Conservation (phyloP, 2,329 filamentous ascomycete species). For the Elsinoe australis region DNA sequence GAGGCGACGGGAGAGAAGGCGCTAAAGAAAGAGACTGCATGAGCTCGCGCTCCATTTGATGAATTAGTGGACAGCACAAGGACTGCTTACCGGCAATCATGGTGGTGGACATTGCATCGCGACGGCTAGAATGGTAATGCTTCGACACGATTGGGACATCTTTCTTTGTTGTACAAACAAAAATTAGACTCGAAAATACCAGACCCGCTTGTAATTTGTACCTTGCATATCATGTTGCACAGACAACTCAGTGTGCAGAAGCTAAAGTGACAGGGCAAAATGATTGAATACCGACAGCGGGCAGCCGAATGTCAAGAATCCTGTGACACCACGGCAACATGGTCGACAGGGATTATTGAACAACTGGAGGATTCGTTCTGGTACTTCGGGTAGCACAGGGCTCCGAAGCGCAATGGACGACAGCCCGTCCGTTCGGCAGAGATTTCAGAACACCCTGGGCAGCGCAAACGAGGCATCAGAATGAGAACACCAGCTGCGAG, state of each 20-base stretch:
- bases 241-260: too few relatives aligned
- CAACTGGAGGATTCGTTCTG: too few relatives aligned
- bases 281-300: too few relatives aligned
- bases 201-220: background rate
- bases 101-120: background rate
- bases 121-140: too few relatives aligned
- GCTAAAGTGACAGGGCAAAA: too few relatives aligned
- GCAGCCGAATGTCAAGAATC: too few relatives aligned
- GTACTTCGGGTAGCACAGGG: background rate
- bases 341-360: too few relatives aligned
- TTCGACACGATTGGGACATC: too few relatives aligned
- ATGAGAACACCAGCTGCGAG: background rate
- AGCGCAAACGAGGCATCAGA: background rate
- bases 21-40: conserved; percentile 2
- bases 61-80: too few relatives aligned
- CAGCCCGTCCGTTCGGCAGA: background rate
- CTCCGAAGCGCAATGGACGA: background rate
- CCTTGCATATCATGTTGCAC: too few relatives aligned
- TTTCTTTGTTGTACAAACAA: conserved; percentile 5
- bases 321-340: too few relatives aligned
- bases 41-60: background rate
- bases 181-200: background rate
- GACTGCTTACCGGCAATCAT: too few relatives aligned
- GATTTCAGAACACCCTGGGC: background rate
- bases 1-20: conserved; percentile 1